A percentile compares a stretch with the other conserved stretches of the same genome.
phyloP scores from a whole-genome alignment of 73 alveolate genomes.

The Paramecium octaurelia region DNA sequence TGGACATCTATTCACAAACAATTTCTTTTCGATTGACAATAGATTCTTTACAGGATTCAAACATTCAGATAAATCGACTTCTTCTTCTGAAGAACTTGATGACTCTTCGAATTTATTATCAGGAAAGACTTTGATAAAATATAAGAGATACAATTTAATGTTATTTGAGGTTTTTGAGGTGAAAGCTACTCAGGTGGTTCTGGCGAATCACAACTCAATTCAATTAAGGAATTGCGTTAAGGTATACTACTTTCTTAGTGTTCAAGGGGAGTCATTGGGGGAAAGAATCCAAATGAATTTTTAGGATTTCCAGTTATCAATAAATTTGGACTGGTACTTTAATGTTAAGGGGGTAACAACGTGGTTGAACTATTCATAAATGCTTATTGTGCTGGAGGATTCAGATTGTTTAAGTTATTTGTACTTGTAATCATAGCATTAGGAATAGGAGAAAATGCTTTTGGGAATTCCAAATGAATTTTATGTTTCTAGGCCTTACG shows the following conservation, averaged over 20 bases:
- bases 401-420: not conserved
- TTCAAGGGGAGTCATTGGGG: not conserved
- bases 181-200: not conserved
- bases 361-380: not conserved
- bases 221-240: not conserved
- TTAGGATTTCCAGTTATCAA: not conserved
- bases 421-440: not conserved
- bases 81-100: not conserved
- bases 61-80: not conserved
- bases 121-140: not conserved
- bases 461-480: not conserved
- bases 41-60: conserved; percentile 35
- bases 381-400: not conserved
- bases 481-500: not conserved
- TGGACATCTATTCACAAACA: conserved; percentile 15
- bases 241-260: not conserved
- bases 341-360: not conserved
- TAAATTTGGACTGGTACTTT: conserved; percentile 8
- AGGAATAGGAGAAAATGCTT: not conserved
- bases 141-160: not conserved
- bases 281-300: not conserved
- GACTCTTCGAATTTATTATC: not conserved
- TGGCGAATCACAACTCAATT: not conserved
- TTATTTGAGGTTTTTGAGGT: not conserved
- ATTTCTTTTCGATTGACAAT: conserved; percentile 25